Percentiles rank a stretch among this genome's conserved stretches.
phyloP scores from a whole-genome alignment of 78 protist species.

The Andalucia godoyi region DNA sequence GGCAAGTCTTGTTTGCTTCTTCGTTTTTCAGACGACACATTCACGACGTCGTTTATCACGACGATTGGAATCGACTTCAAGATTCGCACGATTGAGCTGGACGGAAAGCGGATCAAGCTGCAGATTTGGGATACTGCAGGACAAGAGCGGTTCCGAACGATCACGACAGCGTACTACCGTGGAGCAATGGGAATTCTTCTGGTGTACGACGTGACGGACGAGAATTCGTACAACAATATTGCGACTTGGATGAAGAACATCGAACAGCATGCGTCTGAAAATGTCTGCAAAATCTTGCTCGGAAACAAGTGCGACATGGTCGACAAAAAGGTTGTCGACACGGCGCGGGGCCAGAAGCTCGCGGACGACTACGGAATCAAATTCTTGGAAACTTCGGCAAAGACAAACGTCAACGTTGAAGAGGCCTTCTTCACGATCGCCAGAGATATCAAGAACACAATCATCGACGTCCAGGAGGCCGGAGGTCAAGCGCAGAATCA shows the following conservation, averaged over 20 bases:
- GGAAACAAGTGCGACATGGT: conserved; percentile 92
- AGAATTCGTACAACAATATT: conserved; percentile 57
- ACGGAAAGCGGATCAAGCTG: conserved; percentile 81
- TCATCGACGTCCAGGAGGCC: too few species aligned
- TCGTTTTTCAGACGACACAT: conserved; percentile 89
- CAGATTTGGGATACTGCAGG: conserved; percentile 69
- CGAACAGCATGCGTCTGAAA: conserved; percentile 84
- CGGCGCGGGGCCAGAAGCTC: conserved; percentile 12
- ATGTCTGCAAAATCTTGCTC: conserved; percentile 83
- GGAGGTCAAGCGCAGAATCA: too few species aligned
- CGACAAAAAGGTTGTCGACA: conserved; percentile 64
- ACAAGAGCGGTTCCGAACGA: conserved; percentile 74
- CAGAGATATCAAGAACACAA: conserved; percentile 40
- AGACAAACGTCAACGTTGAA: conserved; percentile 38
- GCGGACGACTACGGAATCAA: conserved; percentile 47
- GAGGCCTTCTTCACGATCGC: conserved; percentile 41
- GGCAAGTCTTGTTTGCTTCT: conserved; percentile 79
- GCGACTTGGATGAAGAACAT: conserved; percentile 87
- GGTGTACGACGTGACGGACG: conserved; percentile 90
- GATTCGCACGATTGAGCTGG: conserved; percentile 24
- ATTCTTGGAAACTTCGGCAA: conserved; percentile 76
- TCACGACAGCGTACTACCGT: conserved; percentile 92
- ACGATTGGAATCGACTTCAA: conserved; percentile 84
- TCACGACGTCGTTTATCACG: conserved; percentile 78
- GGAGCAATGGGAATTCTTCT: conserved; percentile 97